phyloP scores from a whole-genome alignment of 2,329 filamentous ascomycete species.

The Emmonsiellopsis sp. region DNA sequence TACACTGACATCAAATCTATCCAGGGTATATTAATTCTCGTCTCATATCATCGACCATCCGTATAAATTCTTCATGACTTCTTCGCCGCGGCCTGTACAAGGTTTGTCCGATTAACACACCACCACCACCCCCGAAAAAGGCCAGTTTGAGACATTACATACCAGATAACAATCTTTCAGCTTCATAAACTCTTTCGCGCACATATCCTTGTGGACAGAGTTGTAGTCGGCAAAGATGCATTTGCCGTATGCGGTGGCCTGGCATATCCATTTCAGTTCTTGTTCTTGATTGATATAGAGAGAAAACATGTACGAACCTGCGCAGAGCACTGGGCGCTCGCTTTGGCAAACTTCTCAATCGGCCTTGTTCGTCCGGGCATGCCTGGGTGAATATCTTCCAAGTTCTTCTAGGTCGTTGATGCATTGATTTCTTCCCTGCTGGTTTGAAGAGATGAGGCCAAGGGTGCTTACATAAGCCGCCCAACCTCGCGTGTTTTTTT shows the following conservation, averaged over 20 bases:
- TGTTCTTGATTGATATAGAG: neutral
- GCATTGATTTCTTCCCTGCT: neutral
- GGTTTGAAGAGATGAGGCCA: neutral
- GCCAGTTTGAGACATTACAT: constrained; percentile 20
- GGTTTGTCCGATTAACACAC: neutral
- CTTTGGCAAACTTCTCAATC: constrained; percentile 60
- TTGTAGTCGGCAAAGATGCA: constrained; percentile 89
- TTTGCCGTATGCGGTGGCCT: constrained; percentile 83
- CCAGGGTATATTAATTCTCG: constrained; percentile 18
- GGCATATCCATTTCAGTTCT: neutral
- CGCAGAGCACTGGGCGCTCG: constrained; percentile 55
- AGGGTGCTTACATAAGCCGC: neutral
- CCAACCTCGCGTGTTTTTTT: neutral
- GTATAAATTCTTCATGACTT: constrained; percentile 19
- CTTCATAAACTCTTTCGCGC: constrained; percentile 70
- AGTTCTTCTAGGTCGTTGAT: too few species aligned
- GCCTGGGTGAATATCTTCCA: neutral
- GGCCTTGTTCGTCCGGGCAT: constrained; percentile 49
- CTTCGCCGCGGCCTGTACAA: constrained; percentile 43
- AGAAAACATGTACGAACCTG: constrained; percentile 42
- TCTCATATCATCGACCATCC: neutral
- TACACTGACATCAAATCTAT: neutral
- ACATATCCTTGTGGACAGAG: constrained; percentile 83
- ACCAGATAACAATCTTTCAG: constrained; percentile 86
- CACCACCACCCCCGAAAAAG: neutral